Evolutionary conservation across 352 stramenopile genomes (phyloP).

Genomic region (Globisporangium okanoganense): DNA sequence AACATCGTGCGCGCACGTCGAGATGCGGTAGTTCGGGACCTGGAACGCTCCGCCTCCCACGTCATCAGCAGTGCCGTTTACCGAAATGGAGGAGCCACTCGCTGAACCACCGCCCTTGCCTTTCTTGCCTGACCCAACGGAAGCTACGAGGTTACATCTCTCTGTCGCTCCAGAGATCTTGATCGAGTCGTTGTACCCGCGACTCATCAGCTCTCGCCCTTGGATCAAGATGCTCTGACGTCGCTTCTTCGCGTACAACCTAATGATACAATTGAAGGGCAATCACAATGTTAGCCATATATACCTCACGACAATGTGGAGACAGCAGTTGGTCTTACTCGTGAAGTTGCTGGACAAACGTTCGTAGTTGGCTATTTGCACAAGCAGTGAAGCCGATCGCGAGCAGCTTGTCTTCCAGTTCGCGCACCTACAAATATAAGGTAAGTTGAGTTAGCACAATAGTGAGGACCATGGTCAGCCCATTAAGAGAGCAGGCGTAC

Average conservation of each 20-base stretch:
- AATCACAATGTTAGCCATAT: not conserved
- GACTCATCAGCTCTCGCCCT: constrained; percentile 49
- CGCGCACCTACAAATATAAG: constrained; percentile 29
- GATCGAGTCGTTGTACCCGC: constrained; percentile 60
- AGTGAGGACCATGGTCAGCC: not conserved
- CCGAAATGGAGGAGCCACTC: constrained; percentile 7
- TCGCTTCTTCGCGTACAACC: constrained; percentile 68
- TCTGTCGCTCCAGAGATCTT: constrained; percentile 46
- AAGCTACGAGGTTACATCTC: constrained; percentile 50
- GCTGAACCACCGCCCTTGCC: constrained; percentile 14
- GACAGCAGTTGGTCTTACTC: constrained; percentile 33
- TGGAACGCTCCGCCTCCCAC: constrained; percentile 56
- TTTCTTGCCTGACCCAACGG: constrained; percentile 33
- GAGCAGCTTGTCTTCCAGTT: constrained; percentile 44
- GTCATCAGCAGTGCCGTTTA: constrained; percentile 19
- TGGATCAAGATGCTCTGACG: constrained; percentile 51
- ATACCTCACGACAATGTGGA: not conserved
- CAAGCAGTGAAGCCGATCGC: constrained; percentile 45
- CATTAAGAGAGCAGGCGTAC: constrained; percentile 19
- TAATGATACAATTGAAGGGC: constrained; percentile 11
- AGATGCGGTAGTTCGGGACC: constrained; percentile 60
- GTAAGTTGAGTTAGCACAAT: not conserved
- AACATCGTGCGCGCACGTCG: constrained; percentile 47
- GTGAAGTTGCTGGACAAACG: constrained; percentile 54
- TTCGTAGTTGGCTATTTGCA: constrained; percentile 51